Conservation (phyloP, 129 eudicot species). For the Apium graveolens region DNA sequence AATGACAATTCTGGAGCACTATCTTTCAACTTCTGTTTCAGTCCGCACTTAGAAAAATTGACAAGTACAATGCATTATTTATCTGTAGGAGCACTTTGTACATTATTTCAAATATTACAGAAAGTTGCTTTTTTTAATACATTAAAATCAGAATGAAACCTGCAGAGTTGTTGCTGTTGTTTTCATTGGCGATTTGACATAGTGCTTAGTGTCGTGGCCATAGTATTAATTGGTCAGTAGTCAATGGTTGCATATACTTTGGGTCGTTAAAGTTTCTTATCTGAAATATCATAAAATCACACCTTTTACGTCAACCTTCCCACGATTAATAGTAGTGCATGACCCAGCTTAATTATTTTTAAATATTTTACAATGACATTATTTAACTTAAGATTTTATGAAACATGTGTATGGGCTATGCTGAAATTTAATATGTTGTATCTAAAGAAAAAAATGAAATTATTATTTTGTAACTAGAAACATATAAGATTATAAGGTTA, state of each 20-base stretch:
- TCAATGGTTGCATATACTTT: not conserved
- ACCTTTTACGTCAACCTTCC: not conserved
- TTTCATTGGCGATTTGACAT: not conserved
- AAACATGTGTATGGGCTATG: not conserved
- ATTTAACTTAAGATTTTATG: not conserved
- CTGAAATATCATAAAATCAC: not conserved
- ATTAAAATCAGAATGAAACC: not conserved
- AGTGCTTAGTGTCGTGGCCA: not conserved
- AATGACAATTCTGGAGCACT: not conserved
- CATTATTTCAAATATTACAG: not conserved
- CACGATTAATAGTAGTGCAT: not conserved
- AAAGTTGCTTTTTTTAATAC: not conserved
- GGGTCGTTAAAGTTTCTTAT: not conserved
- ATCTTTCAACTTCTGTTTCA: not conserved
- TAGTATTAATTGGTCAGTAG: not conserved
- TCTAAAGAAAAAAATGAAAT: not conserved
- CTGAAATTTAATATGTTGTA: not conserved
- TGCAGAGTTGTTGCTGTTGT: not conserved
- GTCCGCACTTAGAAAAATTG: not conserved
- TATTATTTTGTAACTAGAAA: not conserved
- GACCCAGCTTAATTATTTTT: not conserved
- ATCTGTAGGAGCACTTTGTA: not conserved
- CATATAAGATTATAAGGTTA: not conserved
- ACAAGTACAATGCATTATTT: not conserved
- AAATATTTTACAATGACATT: not conserved